Conservation (phyloP, 2,329 filamentous ascomycete genomes). For the Verticillium longisporum region DNA sequence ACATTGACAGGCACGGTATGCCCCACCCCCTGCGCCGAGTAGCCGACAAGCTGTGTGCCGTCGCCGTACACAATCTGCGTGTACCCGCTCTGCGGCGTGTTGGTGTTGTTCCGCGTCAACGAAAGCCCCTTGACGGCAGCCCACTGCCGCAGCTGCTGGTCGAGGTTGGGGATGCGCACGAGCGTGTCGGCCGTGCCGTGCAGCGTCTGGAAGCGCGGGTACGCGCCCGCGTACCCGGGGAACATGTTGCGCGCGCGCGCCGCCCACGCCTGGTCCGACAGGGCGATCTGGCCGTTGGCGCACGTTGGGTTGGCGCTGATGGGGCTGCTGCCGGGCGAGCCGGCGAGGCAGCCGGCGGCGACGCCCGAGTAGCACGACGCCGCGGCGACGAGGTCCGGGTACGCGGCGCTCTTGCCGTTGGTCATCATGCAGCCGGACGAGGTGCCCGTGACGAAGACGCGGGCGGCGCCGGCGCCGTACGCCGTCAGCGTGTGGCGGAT, state of each 20-base stretch:
- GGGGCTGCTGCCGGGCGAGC: conserved; percentile 12
- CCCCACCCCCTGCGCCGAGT: conserved; percentile 20
- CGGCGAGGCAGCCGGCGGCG: conserved; percentile 22
- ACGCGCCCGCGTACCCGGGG: conserved; percentile 21
- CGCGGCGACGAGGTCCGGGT: conserved; percentile 26
- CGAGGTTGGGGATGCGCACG: conserved; percentile 22
- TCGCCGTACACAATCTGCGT: conserved; percentile 25
- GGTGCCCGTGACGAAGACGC: conserved; percentile 37
- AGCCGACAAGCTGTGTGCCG: conserved; percentile 22
- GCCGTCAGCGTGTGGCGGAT: conserved; percentile 36
- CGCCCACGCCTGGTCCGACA: conserved; percentile 34
- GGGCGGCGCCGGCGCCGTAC: conserved; percentile 34
- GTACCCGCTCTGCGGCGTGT: conserved; percentile 19
- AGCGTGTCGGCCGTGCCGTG: conserved; percentile 26
- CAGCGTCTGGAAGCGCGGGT: conserved; percentile 21
- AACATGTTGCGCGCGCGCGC: conserved; percentile 28
- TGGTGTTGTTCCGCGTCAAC: conserved; percentile 17
- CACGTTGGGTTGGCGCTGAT: conserved; percentile 25
- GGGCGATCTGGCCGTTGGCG: conserved; percentile 29
- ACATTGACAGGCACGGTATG: conserved; percentile 20
- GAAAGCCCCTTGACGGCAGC: conserved; percentile 10
- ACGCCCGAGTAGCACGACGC: conserved; percentile 25
- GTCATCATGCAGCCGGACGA: conserved; percentile 27
- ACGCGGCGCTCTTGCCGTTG: conserved; percentile 25
- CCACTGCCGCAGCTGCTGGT: conserved; percentile 15